phyloP scores from a whole-genome alignment of 176 grass and related monocot genomes.

The Oropetium thomaeum region DNA sequence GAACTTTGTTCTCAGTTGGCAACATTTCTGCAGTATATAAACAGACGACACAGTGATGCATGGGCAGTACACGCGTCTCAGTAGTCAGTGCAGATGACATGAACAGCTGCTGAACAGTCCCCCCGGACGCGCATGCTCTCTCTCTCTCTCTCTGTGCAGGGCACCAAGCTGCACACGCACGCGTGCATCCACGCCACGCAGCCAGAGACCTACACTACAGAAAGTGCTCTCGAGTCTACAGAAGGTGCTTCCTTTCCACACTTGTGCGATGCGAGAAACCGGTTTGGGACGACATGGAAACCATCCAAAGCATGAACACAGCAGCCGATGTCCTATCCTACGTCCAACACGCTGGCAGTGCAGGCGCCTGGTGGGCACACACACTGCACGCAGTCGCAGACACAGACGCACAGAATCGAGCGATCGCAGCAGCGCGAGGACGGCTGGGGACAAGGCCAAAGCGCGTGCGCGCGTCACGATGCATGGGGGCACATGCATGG shows the following conservation, averaged over 20 bases:
- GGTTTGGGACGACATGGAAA: not conserved
- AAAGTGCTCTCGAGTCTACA: not conserved
- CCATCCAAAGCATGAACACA: not conserved
- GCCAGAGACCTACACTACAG: not conserved
- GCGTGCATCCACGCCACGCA: slow-evolving; percentile 13
- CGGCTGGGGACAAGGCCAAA: slow-evolving; percentile 11
- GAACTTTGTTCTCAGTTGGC: not conserved
- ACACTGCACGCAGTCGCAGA: not conserved
- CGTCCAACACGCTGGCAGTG: not conserved
- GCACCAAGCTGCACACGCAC: not conserved
- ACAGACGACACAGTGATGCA: too few relatives aligned
- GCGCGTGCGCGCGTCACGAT: slow-evolving; percentile 21
- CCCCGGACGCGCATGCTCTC: too few relatives aligned
- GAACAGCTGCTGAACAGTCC: not conserved
- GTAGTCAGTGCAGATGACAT: not conserved
- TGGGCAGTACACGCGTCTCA: not conserved
- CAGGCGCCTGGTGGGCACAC: not conserved
- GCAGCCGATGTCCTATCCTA: not conserved
- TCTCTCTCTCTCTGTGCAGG: too few relatives aligned
- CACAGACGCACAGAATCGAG: slow-evolving; percentile 5
- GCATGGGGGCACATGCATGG: slow-evolving; percentile 6
- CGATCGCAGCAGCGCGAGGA: not conserved
- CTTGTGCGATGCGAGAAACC: not conserved
- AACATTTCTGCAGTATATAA: too few relatives aligned
- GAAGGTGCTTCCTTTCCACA: slow-evolving; percentile 19